Conservation (phyloP, 148 eudicot species). For the Vaccinium darrowii region DNA sequence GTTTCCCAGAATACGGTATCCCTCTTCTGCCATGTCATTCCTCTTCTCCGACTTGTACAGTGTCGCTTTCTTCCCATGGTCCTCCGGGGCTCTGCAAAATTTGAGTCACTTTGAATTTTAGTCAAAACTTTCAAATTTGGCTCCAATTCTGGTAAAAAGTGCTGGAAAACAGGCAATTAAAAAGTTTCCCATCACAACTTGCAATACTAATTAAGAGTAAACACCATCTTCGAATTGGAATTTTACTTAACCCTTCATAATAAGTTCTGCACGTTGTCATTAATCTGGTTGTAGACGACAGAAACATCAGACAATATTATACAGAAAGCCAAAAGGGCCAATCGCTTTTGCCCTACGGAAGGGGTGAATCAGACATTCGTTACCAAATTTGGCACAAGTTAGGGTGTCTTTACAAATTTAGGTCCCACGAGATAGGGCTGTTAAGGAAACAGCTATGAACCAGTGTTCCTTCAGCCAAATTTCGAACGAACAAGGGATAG, state of each 20-base stretch:
- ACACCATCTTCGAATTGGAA: not conserved
- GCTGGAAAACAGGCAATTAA: not conserved
- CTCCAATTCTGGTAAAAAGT: not conserved
- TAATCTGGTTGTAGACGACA: not conserved
- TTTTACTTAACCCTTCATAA: not conserved
- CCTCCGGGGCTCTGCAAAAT: not conserved
- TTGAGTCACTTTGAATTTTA: not conserved
- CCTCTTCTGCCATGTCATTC: slow-evolving; percentile 58
- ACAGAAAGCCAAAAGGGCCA: not conserved
- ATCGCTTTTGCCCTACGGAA: not conserved
- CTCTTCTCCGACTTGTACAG: slow-evolving; percentile 81
- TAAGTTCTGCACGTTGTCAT: not conserved
- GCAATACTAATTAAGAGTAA: not conserved
- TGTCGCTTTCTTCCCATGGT: slow-evolving; percentile 56
- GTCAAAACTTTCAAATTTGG: not conserved
- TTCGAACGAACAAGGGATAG: not conserved
- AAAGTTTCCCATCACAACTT: not conserved
- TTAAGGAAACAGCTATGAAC: not conserved
- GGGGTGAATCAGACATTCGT: not conserved
- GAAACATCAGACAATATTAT: not conserved
- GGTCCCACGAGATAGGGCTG: not conserved
- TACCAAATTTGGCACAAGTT: not conserved
- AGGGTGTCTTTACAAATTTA: not conserved
- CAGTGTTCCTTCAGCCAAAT: not conserved
- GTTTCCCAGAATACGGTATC: slow-evolving; percentile 71